These are phyloP conservation scores for Neonectria neomacrospora DNA, from an alignment of 2,329 filamentous ascomycete genomes.

Conservation along the genomic window DNA sequence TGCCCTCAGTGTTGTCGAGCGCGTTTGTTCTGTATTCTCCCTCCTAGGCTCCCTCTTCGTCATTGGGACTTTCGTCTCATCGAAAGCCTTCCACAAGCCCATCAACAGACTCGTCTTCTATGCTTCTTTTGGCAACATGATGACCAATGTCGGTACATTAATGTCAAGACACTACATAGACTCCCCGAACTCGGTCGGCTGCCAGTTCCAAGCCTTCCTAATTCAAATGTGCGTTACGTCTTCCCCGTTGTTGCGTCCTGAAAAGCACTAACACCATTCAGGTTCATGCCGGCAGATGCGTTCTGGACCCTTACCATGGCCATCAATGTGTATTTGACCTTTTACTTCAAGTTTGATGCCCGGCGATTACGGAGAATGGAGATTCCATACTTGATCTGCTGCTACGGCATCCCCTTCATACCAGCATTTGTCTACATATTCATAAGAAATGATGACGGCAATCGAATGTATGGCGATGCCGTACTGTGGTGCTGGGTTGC, in stretches of 20 bases:
- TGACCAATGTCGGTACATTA: conserved; percentile 80
- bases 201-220: conserved; percentile 80
- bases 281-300: conserved; percentile 82
- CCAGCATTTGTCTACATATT: conserved; percentile 76
- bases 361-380: conserved; percentile 73
- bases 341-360: conserved; percentile 78
- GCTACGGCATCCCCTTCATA: conserved; percentile 79
- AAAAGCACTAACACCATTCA: conserved; percentile 49
- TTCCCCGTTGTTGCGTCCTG: not conserved
- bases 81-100: conserved; percentile 80
- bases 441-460: conserved; percentile 62
- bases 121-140: conserved; percentile 82
- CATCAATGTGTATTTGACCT: conserved; percentile 83
- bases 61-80: conserved; percentile 75
- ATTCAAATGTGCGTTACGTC: conserved; percentile 77
- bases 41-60: conserved; percentile 77
- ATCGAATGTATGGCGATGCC: conserved; percentile 77
- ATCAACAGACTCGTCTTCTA: conserved; percentile 89
- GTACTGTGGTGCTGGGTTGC: conserved; percentile 85
- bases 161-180: conserved; percentile 72
- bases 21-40: conserved; percentile 76
- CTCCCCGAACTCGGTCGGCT: conserved; percentile 60
- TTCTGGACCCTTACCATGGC: conserved; percentile 86
- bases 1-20: conserved; percentile 71
- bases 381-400: conserved; percentile 73